Evolutionary conservation across 805 yeast species (phyloP), one percentile per base, ranked within the genome.

Genomic region (Metschnikowia kunwiensis): DNA sequence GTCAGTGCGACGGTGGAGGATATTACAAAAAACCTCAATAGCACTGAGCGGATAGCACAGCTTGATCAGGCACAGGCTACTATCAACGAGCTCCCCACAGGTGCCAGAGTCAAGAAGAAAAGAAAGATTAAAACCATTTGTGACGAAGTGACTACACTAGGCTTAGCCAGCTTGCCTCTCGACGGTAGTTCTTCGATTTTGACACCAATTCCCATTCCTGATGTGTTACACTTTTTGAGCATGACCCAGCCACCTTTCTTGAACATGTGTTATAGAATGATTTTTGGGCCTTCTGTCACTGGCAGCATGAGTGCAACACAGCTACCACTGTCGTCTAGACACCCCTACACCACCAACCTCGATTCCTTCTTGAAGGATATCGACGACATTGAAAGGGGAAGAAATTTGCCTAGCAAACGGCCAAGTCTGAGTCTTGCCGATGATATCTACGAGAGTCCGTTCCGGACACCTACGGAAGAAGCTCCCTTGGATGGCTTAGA

Each of bases 301-400:
- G 9, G 16, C 3, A 8, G 26, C 1, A 34, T 40, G 24, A 32
- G 30, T 11, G 13, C 33, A 1, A 30, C n/a, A 1, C 27, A 25
- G n/a, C 21, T 42, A 5, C 46, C 46, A 5, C 43, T 38, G 43
- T 24, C 32, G 2, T 31, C 35, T 13, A 28, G 46, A 16, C 46
- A 42, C 18, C 40, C 41, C 5, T 24, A 22, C n/a, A 19, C 23
- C 10, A 19, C 38, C 7, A 30, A 35, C 6, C 30, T 39, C 7
- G 43, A 39, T 11, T 36, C 46, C 2, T 32, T 32, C 16, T 32
- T 32, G 27, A 28, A 29, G 15, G 41, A 32, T 7, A 32, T 38
- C 14, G 41, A 38, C 14, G 51, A 45, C 6, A 34, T 47, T 14
- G 51, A 47, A 24, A 31, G 40, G 3, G 51, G 50, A 6, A 42